Evolutionary conservation across 345 rosid species (phyloP).

Genomic region (Pistacia vera): DNA sequence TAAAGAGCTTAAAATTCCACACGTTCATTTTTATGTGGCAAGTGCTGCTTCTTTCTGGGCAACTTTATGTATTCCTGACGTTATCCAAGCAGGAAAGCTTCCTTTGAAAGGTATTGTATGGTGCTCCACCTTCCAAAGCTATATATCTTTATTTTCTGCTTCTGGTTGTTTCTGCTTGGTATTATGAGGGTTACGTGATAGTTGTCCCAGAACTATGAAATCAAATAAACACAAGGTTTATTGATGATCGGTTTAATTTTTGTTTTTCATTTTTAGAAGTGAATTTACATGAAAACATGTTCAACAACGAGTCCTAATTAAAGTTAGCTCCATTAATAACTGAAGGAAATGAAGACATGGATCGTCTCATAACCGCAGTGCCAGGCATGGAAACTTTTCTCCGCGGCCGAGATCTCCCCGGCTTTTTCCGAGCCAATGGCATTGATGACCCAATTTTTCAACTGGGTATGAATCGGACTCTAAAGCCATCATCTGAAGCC

Average conservation of each 20-base stretch:
- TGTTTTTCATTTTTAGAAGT: too few relatives aligned
- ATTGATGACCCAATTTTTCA: not conserved
- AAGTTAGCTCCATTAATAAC: not conserved
- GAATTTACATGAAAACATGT: too few relatives aligned
- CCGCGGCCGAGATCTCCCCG: constrained; percentile 42
- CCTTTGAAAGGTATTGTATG: constrained; percentile 30
- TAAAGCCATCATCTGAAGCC: constrained; percentile 7
- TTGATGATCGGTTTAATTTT: too few relatives aligned
- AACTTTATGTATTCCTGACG: constrained; percentile 25
- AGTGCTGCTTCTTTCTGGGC: constrained; percentile 30
- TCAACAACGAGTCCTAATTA: too few relatives aligned
- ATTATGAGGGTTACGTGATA: too few relatives aligned
- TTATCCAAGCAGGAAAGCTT: constrained; percentile 35
- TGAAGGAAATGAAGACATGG: constrained; percentile 22
- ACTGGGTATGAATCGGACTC: not conserved
- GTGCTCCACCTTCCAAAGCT: too few relatives aligned
- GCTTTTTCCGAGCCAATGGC: constrained; percentile 29
- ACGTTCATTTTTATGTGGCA: constrained; percentile 26
- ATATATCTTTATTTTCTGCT: too few relatives aligned
- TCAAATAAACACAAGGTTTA: too few relatives aligned
- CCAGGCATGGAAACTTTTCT: constrained; percentile 41
- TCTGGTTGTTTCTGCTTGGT: too few relatives aligned
- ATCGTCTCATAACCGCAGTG: constrained; percentile 9
- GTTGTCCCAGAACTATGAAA: too few relatives aligned
- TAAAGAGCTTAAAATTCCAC: constrained; percentile 21